Evolutionary conservation across 352 stramenopile genomes (phyloP).

Genomic region (Phytophthora ramorum): DNA sequence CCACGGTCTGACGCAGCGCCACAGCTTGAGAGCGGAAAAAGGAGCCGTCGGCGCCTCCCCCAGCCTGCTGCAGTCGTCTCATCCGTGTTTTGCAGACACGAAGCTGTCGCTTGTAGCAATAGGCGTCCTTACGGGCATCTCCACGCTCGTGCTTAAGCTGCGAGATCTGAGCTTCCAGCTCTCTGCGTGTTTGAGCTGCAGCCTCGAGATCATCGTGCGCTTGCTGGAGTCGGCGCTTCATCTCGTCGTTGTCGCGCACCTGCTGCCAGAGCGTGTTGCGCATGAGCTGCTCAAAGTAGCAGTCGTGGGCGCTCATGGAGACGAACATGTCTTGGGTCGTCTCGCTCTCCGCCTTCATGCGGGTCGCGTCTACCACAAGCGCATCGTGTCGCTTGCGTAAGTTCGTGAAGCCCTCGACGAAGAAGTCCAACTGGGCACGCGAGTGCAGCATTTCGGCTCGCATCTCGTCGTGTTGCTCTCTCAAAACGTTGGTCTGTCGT

Average conservation of each 20-base stretch:
- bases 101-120: constrained; percentile 65
- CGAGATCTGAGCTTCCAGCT: constrained; percentile 49
- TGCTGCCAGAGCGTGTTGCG: constrained; percentile 52
- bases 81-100: constrained; percentile 54
- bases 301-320: constrained; percentile 65
- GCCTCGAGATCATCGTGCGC: constrained; percentile 31
- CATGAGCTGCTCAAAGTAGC: constrained; percentile 60
- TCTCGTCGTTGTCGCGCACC: constrained; percentile 43
- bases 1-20: constrained; percentile 45
- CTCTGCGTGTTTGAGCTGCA: constrained; percentile 43
- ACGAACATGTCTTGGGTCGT: constrained; percentile 62
- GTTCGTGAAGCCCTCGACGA: constrained; percentile 79
- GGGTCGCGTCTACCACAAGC: constrained; percentile 57
- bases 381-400: constrained; percentile 69
- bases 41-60: constrained; percentile 29
- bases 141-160: constrained; percentile 58
- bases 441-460: constrained; percentile 69
- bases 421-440: constrained; percentile 75
- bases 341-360: constrained; percentile 72
- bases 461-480: constrained; percentile 62
- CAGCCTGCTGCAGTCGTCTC: constrained; percentile 33
- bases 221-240: constrained; percentile 36
- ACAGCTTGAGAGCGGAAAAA: constrained; percentile 59
- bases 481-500: constrained; percentile 55
- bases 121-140: constrained; percentile 63